Base-by-base conservation (phyloP, 2,329 filamentous ascomycete species). In the Arachnopeziza araneosa region DNA sequence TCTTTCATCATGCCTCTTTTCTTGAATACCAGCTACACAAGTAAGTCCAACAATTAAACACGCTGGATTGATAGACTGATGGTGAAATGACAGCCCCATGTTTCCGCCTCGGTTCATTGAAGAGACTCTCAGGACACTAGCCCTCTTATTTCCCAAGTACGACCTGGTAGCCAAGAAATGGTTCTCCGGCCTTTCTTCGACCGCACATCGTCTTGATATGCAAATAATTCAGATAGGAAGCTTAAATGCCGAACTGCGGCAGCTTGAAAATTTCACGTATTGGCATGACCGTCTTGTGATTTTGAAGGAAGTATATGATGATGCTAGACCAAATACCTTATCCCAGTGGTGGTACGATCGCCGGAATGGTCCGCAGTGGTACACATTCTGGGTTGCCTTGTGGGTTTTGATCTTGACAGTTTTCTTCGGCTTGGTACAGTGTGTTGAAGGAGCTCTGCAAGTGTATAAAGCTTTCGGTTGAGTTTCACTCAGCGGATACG, bases 211-310 rank as follows among this genome's bases (percentile, higher is more conserved):
- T 24, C 50, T 52, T 22, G 50, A 52, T 52, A 52, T 12, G 10
- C 21, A 22, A 52, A n/a, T 17, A 2, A 17, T 24, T 2, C 50
- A 52, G 8, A 8, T 22, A 22, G 50, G 50, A 9, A 22, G 50
- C 19, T 63, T 78, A 5, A 66, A 66, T 30, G 64, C 70, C 17
- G 69, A 74, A 32, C 68, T 74, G 50, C 64, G 75, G 8, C 70
- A 69, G n/a, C 69, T 76, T 8, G 70, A 73, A 14, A 67, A 66
- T 0, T 77, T 77, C 58, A 57, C 54, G 0, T 76, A 73, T 65
- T 80, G 78, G 78, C 71, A 73, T 23, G 76, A 80, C 49, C 72
- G 75, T 0, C 65, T 80, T 0, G 70, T 77, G 0, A 74, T 76
- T 0, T 61, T 80, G 2, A 78, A 79, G 66, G 72, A 78, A 56